These are phyloP conservation scores for Chrysophaeum taylorii DNA, from an alignment of 352 stramenopile species.

Conservation along the genomic window DNA sequence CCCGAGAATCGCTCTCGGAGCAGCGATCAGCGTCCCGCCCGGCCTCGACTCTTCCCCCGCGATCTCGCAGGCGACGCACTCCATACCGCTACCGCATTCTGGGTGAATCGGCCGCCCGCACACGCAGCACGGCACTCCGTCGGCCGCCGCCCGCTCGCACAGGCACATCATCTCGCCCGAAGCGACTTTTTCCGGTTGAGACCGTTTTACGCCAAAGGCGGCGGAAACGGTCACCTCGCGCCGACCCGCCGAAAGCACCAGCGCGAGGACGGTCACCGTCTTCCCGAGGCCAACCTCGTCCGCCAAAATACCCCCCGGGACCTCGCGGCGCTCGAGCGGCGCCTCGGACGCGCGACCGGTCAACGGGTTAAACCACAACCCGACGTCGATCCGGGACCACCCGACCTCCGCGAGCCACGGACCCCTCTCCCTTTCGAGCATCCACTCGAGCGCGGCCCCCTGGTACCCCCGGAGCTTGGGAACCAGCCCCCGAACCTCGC, in stretches of 20 bases:
- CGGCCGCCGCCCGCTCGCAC: neutral
- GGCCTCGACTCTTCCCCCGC: conserved; percentile 26
- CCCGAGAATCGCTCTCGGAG: conserved; percentile 67
- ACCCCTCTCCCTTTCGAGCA: conserved; percentile 43
- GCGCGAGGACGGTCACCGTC: conserved; percentile 58
- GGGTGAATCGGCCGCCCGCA: conserved; percentile 36
- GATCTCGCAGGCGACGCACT: neutral
- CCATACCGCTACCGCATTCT: conserved; percentile 40
- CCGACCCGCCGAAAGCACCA: conserved; percentile 46
- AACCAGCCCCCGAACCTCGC: conserved; percentile 35
- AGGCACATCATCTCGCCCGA: neutral
- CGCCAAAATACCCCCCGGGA: conserved; percentile 70
- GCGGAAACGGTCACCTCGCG: neutral
- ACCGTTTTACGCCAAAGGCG: neutral
- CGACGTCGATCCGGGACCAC: neutral
- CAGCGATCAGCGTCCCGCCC: conserved; percentile 76
- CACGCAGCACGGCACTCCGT: conserved; percentile 46
- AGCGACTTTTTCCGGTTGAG: neutral
- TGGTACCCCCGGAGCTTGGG: conserved; percentile 66
- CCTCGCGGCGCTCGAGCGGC: conserved; percentile 13
- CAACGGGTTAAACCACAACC: neutral
- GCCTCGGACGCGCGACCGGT: neutral
- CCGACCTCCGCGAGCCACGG: neutral
- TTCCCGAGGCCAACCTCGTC: conserved; percentile 81
- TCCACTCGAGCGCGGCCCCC: conserved; percentile 69